Evolutionary conservation across 176 grass and related monocot species (phyloP).

Genomic region (Oryza punctata): DNA sequence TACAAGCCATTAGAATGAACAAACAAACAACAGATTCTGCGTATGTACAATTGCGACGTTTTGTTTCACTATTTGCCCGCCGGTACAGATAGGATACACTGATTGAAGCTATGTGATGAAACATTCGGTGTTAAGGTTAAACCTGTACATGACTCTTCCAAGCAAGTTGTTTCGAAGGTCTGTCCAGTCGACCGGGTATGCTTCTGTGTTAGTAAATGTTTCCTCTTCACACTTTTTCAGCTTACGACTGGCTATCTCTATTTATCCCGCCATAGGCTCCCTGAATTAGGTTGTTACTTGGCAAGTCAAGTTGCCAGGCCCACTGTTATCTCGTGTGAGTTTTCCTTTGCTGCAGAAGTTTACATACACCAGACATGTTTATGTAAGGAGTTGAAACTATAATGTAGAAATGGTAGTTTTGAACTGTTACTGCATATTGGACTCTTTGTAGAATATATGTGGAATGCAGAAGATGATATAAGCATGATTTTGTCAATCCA

Average conservation of each 20-base stretch:
- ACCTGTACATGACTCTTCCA: slow-evolving; percentile 25
- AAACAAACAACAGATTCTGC: slow-evolving; percentile 23
- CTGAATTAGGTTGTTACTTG: slow-evolving; percentile 38
- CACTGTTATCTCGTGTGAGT: slow-evolving; percentile 11
- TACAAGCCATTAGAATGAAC: slow-evolving; percentile 19
- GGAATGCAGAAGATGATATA: not conserved
- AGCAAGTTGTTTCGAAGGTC: slow-evolving; percentile 6
- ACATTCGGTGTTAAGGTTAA: not conserved
- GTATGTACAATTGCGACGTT: slow-evolving; percentile 26
- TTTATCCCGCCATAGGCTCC: not conserved
- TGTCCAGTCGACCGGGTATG: not conserved
- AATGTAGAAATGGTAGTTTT: not conserved
- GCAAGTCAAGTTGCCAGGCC: not conserved
- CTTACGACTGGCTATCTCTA: not conserved
- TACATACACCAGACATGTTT: not conserved
- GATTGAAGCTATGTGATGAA: slow-evolving; percentile 7
- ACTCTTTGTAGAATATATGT: not conserved
- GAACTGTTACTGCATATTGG: not conserved
- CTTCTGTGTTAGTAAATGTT: slow-evolving; percentile 3
- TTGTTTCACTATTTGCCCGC: slow-evolving; percentile 1
- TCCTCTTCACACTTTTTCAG: not conserved
- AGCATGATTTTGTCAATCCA: not conserved
- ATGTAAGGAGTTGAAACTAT: not conserved
- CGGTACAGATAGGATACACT: not conserved
- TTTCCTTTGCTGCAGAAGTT: slow-evolving; percentile 46